These are phyloP conservation scores for Persicaria tinctoria DNA, from an alignment of 148 eudicot species.

Conservation along the genomic window DNA sequence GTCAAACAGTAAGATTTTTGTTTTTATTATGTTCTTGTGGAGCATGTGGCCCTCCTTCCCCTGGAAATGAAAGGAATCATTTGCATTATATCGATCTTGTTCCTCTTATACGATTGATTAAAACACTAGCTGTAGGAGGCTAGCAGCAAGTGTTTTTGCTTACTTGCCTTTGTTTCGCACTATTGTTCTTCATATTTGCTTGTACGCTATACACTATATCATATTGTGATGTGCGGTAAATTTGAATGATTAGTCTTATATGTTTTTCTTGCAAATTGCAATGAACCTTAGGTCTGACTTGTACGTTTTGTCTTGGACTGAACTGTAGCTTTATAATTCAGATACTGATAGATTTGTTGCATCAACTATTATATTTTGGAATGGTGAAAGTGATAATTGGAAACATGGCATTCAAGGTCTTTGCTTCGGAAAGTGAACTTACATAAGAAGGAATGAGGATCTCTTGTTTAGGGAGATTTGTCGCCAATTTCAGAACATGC, in stretches of 20 bases:
- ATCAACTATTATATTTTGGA: no score
- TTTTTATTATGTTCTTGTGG: slow-evolving; percentile 8
- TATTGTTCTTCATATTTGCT: not conserved
- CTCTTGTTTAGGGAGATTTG: no score
- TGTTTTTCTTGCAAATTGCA: not conserved
- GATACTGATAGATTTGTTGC: no score
- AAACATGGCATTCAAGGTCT: no score
- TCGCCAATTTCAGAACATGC: no score
- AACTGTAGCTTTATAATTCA: not conserved
- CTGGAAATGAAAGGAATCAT: not conserved
- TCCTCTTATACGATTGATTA: not conserved
- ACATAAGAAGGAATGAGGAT: no score
- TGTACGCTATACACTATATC: not conserved
- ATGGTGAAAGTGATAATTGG: no score
- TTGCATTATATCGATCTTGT: not conserved
- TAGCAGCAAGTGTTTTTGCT: not conserved
- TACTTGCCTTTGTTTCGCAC: not conserved
- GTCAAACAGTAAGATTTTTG: slow-evolving; percentile 7
- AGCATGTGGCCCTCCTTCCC: not conserved
- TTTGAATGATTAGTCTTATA: not conserved
- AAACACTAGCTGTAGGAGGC: no score
- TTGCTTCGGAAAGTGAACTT: no score
- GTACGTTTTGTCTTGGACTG: not conserved
- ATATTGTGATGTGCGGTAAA: not conserved
- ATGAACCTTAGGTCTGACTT: not conserved